Evolutionary conservation across 1,139 yeast genomes (phyloP).

Genomic region (Maudiozyma humilis): DNA sequence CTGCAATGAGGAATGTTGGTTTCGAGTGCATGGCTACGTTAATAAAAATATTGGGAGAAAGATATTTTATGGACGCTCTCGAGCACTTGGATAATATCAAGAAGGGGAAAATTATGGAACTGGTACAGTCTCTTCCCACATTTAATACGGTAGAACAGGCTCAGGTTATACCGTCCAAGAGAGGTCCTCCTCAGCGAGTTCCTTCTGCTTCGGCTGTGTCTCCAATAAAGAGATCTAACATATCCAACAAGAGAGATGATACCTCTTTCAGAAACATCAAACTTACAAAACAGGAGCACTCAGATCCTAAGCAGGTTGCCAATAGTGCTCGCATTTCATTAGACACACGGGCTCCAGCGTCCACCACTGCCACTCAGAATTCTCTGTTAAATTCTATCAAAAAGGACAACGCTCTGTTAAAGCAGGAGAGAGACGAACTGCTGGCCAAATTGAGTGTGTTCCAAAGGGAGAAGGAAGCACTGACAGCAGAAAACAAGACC

Average conservation of each 20-base stretch:
- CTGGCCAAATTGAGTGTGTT: slow-evolving; percentile 33
- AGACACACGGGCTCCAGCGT: background rate
- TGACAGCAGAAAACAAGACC: slow-evolving; percentile 10
- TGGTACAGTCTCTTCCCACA: background rate
- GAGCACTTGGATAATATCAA: slow-evolving; percentile 63
- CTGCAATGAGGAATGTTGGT: slow-evolving; percentile 72
- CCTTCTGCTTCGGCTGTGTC: slow-evolving; percentile 34
- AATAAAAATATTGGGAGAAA: slow-evolving; percentile 68
- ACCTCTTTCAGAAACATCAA: slow-evolving; percentile 11
- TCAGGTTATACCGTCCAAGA: slow-evolving; percentile 48
- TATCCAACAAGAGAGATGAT: slow-evolving; percentile 1
- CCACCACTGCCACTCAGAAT: background rate
- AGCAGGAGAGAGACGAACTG: slow-evolving; percentile 6
- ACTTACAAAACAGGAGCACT: background rate
- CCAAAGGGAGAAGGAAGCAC: slow-evolving; percentile 38
- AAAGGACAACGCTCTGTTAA: slow-evolving; percentile 36
- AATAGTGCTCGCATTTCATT: background rate
- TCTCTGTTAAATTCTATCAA: slow-evolving; percentile 33
- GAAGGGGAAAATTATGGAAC: slow-evolving; percentile 12
- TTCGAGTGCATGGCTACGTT: slow-evolving; percentile 75
- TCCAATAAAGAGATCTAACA: slow-evolving; percentile 43
- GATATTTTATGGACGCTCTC: slow-evolving; percentile 41
- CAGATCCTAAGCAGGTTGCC: background rate
- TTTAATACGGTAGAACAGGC: background rate
- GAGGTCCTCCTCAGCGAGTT: slow-evolving; percentile 37